Evolutionary conservation across 371 early-diverging fungal species (phyloP).

Genomic region (Mortierella sp.): DNA sequence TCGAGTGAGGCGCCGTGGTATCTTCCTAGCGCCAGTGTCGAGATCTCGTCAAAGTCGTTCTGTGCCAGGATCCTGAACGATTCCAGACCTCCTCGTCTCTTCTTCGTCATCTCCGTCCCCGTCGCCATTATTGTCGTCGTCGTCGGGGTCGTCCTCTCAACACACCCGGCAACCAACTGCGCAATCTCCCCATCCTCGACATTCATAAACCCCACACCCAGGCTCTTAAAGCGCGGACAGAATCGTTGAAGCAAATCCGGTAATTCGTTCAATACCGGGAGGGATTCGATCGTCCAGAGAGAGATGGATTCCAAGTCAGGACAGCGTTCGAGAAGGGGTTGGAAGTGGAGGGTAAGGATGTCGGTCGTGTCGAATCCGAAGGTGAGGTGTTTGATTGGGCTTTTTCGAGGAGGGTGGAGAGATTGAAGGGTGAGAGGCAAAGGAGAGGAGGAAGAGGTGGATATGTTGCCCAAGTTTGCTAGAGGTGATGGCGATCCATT

Average conservation of each 20-base stretch:
- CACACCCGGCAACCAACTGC: background rate
- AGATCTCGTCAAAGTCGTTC: background rate
- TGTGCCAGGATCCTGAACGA: background rate
- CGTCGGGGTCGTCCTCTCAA: background rate
- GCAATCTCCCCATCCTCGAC: background rate
- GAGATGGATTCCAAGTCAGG: slow-evolving; percentile 8
- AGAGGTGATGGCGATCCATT: too few species aligned
- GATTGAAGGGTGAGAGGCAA: background rate
- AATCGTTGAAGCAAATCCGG: background rate
- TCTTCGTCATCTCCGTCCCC: background rate
- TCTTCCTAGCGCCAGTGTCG: background rate
- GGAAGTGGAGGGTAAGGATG: background rate
- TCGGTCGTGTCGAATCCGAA: background rate
- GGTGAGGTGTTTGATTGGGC: background rate
- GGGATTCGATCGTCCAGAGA: background rate
- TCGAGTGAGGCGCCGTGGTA: slow-evolving; percentile 11
- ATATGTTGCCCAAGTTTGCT: too few species aligned
- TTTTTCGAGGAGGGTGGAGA: background rate
- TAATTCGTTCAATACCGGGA: background rate
- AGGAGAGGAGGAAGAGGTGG: background rate
- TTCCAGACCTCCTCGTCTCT: background rate
- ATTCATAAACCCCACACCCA: background rate
- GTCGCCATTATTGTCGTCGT: background rate
- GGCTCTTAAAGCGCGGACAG: background rate
- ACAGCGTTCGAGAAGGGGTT: background rate